phyloP scores from a whole-genome alignment of 495 filamentous ascomycete species.

The Sordaria brevicollis region DNA sequence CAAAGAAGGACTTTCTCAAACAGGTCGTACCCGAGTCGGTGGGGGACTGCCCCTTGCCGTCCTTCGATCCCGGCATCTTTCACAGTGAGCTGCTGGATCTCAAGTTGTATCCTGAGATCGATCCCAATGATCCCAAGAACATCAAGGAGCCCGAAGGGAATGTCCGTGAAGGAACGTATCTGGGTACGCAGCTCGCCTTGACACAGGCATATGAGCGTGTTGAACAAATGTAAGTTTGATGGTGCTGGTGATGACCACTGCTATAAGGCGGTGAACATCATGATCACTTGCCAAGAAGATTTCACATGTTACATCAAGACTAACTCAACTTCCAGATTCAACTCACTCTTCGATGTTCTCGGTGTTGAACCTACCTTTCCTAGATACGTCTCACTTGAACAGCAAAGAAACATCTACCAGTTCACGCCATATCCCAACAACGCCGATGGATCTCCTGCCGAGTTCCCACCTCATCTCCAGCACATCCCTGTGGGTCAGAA shows the following conservation, averaged over 20 bases:
- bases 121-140: slow-evolving; percentile 9
- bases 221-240: slow-evolving; percentile 26
- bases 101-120: slow-evolving; percentile 18
- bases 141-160: slow-evolving; percentile 16
- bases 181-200: slow-evolving; percentile 30
- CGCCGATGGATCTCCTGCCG: slow-evolving; percentile 12
- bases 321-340: slow-evolving; percentile 14
- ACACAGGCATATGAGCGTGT: slow-evolving; percentile 29
- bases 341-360: slow-evolving; percentile 27
- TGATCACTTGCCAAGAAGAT: not conserved
- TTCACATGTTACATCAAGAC: not conserved
- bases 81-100: slow-evolving; percentile 20
- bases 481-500: slow-evolving; percentile 17
- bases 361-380: slow-evolving; percentile 25
- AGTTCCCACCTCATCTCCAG: slow-evolving; percentile 28
- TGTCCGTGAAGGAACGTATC: slow-evolving; percentile 20
- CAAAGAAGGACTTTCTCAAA: slow-evolving; percentile 15
- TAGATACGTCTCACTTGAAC: slow-evolving; percentile 15
- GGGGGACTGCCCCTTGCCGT: slow-evolving; percentile 14
- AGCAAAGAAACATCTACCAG: slow-evolving; percentile 23
- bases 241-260: not conserved
- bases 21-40: slow-evolving; percentile 13
- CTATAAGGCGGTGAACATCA: not conserved
- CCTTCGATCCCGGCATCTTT: slow-evolving; percentile 24
- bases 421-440: slow-evolving; percentile 19